Evolutionary conservation across 1,284 basidiomycete genomes (phyloP), one percentile per base, ranked within the genome.

Genomic region (Boletus calvinii): DNA sequence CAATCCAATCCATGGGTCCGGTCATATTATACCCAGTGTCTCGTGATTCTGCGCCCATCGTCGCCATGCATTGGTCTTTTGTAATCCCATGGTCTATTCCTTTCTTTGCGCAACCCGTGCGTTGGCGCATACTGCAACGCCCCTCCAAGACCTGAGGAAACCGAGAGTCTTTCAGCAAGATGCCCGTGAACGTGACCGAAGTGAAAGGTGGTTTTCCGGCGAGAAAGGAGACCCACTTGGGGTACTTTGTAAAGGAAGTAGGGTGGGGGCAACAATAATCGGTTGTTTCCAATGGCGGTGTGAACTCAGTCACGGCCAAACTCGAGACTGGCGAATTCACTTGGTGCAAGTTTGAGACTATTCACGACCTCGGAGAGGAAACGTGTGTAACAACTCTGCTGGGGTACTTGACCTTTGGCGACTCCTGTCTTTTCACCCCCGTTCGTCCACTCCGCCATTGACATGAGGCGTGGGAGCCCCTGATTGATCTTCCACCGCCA

Each of bases 171-270:
- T 20, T 34, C 6, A 30, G 46, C 12, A 15, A 50, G 47, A 22
- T 38, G 31, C 34, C 44, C 18, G 43, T 59, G 17, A 54, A 55
- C n/a, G 48, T 47, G 32, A 50, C 24, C 22, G 41, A 50, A 20
- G 49, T 50, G 20, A 51, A 50, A 29, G 41, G 50, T 15, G 17
- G 43, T 42, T 54, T 42, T 24, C 58, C 40, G 24, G 34, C 34
- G 26, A 47, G 6, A 34, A 51, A 24, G n/a, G 51, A 38, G 36
- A 44, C 20, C 15, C 24, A 13, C 48, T 43, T 13, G 17, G 6
- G 26, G 26, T 26, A 4, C 26, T 26, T 26, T 26, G 26, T 6
- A 26, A 26, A 26, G 26, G 26, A 26, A 26, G 4, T 26, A 26
- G 26, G 26, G 26, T 26, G 26, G 7, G 26, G 26, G 1, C 1